Evolutionary conservation across 2,329 filamentous ascomycete species (phyloP), one percentile per base, ranked within the genome.

Genomic region (Diaporthe batatas): DNA sequence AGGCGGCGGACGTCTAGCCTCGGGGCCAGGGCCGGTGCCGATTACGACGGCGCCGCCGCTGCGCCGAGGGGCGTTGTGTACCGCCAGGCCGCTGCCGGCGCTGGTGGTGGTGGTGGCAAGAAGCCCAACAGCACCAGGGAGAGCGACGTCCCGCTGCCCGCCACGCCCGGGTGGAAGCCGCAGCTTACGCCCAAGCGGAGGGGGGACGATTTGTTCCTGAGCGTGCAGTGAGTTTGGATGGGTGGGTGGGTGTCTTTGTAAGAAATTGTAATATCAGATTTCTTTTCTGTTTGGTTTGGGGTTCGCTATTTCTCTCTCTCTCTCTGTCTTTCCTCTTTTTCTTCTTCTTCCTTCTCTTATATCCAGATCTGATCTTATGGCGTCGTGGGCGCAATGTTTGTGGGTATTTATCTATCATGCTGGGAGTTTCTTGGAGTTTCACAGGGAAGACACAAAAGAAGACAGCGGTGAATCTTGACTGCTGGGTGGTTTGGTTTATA

Each of bases 181-280:
- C 88, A 86, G 76, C 78, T 94, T 77, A 94, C 92, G 58, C 92
- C 92, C 3, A 91, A 90, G 72, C 83, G 91, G 74, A 86, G 90
- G 64, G 92, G 92, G 0, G 89, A 91, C 34, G 91, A 93, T 78
- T 78, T 94, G 73, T 91, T 88, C 75, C 78, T 91, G 76, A 87
- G 87, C 75, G 88, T 91, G 74, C 84, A 86, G 74, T 90, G 76
- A 79, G 39, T 7, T 16, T 42, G 39, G 14, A 16, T 47, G 44
- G 14, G 14, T 47, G 44, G 2, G 16, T 47, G 44, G 29, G 29
- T 29, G 42, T 16, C 29, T 12, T 16, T 39, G 54, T 25, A 23
- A 34, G 21, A 29, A n/a, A 44, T 51, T 58, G 53, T 58, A 58
- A 39, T 51, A 70, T 25, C 34, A 58, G 14, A n/a, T 39, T 58